Evolutionary conservation across 202 grass and related monocot species (phyloP), one percentile per base, ranked within the genome.

Genomic region (Panicum virgatum): DNA sequence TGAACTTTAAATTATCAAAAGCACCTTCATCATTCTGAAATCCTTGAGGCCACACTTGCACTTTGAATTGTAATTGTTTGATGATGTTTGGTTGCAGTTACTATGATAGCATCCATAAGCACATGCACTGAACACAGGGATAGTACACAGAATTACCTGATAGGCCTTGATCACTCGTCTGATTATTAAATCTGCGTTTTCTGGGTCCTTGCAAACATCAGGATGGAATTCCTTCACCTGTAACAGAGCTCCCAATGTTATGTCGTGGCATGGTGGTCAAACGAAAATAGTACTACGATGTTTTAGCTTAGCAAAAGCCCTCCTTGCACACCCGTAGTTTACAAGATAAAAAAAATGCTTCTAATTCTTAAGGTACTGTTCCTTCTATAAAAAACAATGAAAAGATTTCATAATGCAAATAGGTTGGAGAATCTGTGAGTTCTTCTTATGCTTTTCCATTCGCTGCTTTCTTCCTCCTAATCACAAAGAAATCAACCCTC

Each of bases 181-280:
- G 26, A 97, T 91, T 73, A 97, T 70, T 4, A 85, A 46, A 86
- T 94, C 84, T 82, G 92, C 92, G 10, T 73, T 87, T 56, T 91
- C 65, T 39, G 26, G 75, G 66, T 93, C 90, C 72, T 91, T 91
- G 60, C 81, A 94, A 72, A 98, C 88, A 88, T 98, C 92, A 44
- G 95, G 95, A 73, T 98, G 92, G 43, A 94, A 94, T 79, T 98
- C 90, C 79, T 98, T 94, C 5, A 94, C 95, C 95, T 98, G 76
- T 23, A 82, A 92, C 37, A 60, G 15, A 20, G 48, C 62, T 32
- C 77, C 15, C 13, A 68, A 67, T 53, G 64, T 90, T 58, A 69
- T 76, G n/a, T 48, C 5, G 3, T 69, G 15, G 14, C 37, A 39
- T 30, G 3, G 2, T 52, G 0, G 13, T 52, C 26, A 66, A 11